Base-by-base conservation (phyloP, 495 filamentous ascomycete genomes). In the Hypoxylon rickii region DNA sequence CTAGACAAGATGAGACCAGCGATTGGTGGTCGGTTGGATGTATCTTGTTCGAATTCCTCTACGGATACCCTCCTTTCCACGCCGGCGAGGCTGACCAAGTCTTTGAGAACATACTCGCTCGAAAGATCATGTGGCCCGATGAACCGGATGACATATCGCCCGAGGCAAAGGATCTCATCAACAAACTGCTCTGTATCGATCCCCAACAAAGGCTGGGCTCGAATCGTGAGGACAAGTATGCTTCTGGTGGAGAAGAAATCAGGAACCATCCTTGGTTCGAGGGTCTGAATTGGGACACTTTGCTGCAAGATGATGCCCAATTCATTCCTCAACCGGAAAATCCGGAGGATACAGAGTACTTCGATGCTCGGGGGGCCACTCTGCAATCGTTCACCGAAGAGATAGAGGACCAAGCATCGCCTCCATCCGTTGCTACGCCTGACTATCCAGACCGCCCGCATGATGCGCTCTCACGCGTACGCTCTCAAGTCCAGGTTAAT, bases 11-110 rank as follows among this genome's bases (percentile, higher is more conserved):
- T 68, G 92, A 97, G 68, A 92, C 92, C 59, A 97, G 94, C 70
- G 94, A 98, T 82, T 98, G 94, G 94, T 98, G 94, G 94, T 97
- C 94, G 5, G 76, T 98, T 38, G 94, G 94, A 1, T 97, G 94
- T 64, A 97, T 98, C 53, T 77, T 97, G 73, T 98, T 97, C 67
- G 94, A 98, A 61, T 97, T 96, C 55, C 75, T 98, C 15, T 97
- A 89, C 67, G 94, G 46, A 81, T 89, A 72, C 17, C 94, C 94
- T 1, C 94, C 94, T 16, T 98, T 98, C 72, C 91, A 98, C 67
- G 94, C 90, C 4, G 77, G 78, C 13, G 89, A 90, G 33, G 94
- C 94, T 0, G 95, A 98, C 51, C 80, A 93, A 64, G 95, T 98
- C 8, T 98, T 98, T 64, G 90, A 96, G 57, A 97, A 97, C 63